Evolutionary conservation across 1,139 yeast species (phyloP), one percentile per base, ranked within the genome.

Genomic region (Protomyces inouyei): DNA sequence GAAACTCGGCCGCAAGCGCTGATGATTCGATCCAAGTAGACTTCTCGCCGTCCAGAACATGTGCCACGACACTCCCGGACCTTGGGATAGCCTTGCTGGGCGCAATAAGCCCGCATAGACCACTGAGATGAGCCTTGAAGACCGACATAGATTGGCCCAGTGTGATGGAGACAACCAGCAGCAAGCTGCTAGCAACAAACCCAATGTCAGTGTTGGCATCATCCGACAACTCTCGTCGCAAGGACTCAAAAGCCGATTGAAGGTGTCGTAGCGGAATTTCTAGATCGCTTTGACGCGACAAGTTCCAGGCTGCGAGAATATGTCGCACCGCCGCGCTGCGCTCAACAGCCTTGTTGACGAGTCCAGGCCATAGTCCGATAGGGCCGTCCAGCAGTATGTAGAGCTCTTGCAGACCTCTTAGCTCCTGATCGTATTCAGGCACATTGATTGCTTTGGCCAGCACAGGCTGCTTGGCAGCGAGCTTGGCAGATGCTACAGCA

Each of bases 311-410:
- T 43, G 48, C 48, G 48, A 43, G 48, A 4, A 43, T 43, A n/a
- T 43, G 48, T 43, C 48, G 48, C 48, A 43, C 48, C 12, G 48
- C 48, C n/a, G 48, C 48, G 48, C 48, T 43, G 48, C 48, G 48
- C 48, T 43, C 23, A 43, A 43, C 48, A 18, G 48, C 48, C 48
- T 43, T 43, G 48, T n/a, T 43, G 23, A 43, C 48, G 2, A 43
- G 48, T 16, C 12, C 48, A 43, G 48, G 23, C 48, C 48, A 43
- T 14, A 43, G 48, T n/a, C 23, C 48, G 8, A n/a, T 16, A 43
- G 48, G 48, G 18, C 48, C 48, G 12, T 43, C 48, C 48, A 43
- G 48, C 23, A 43, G 23, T 14, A 43, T 43, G 18, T n/a, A 43
- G 48, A 43, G 48, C 48, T 43, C 48, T 16, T 43, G 48, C 10